phyloP scores from a whole-genome alignment of 345 rosid genomes.

The Arabidopsis suecica region DNA sequence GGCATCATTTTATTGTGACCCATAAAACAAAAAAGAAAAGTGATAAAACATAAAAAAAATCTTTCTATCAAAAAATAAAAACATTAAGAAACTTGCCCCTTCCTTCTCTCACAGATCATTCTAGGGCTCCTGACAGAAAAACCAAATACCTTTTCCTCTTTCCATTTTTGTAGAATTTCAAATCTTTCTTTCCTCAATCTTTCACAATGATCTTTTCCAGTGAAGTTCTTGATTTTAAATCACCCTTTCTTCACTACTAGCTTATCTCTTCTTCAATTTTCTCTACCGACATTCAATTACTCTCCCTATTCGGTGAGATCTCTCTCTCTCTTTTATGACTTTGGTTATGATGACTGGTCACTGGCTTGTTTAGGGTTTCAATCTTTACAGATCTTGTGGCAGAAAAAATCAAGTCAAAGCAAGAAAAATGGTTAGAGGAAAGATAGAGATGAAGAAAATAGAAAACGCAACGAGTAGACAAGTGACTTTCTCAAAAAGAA shows the following conservation, averaged over 20 bases:
- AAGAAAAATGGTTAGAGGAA: conserved; percentile 46
- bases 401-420: conserved; percentile 14
- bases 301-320: conserved; percentile 32
- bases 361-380: conserved; percentile 20
- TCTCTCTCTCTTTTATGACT: not conserved
- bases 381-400: conserved; percentile 37
- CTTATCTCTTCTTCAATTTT: conserved; percentile 17
- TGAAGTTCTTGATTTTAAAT: not conserved
- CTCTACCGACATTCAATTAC: conserved; percentile 8
- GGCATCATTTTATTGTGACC: conserved; percentile 32
- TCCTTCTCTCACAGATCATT: conserved; percentile 35
- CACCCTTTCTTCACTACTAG: not conserved
- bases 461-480: conserved; percentile 46
- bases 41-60: not conserved
- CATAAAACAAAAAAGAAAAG: conserved; percentile 16
- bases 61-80: too few relatives aligned
- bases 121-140: conserved; percentile 37
- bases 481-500: conserved; percentile 48
- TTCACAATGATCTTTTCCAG: not conserved
- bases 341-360: not conserved
- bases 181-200: conserved; percentile 18
- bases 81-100: conserved; percentile 21
- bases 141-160: conserved; percentile 35
- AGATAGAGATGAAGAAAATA: conserved; percentile 50
- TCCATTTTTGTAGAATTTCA: conserved; percentile 32